These are phyloP conservation scores for Microcyclospora tardicrescens DNA, from an alignment of 2,329 filamentous ascomycete genomes.

Conservation along the genomic window DNA sequence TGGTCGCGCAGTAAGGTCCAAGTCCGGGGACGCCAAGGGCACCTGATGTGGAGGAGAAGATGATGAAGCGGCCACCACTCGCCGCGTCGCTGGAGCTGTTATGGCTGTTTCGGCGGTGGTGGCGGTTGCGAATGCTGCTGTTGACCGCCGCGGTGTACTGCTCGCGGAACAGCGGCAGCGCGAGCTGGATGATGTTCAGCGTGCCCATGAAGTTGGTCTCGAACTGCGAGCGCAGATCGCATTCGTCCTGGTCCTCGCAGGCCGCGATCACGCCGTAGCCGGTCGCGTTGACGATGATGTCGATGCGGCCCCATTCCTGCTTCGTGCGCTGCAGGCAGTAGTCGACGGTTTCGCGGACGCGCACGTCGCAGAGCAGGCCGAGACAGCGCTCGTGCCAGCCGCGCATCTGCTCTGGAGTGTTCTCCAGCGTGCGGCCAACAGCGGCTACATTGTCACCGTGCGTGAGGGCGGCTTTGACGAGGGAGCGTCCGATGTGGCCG, in stretches of 20 bases:
- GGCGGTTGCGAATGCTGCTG: conserved; percentile 22
- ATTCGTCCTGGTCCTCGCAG: conserved; percentile 92
- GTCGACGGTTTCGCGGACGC: conserved; percentile 64
- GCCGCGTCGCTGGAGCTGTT: conserved; percentile 7
- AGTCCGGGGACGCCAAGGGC: conserved; percentile 87
- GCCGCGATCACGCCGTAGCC: conserved; percentile 92
- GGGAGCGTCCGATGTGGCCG: conserved; percentile 88
- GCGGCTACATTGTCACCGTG: conserved; percentile 76
- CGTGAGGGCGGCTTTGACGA: conserved; percentile 68
- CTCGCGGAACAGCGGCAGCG: conserved; percentile 73
- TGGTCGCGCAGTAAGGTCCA: conserved; percentile 90
- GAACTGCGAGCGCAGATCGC: conserved; percentile 90
- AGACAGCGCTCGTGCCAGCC: conserved; percentile 60
- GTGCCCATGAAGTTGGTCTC: conserved; percentile 97
- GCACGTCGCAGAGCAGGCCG: conserved; percentile 78
- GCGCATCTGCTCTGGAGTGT: conserved; percentile 57
- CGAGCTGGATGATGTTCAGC: conserved; percentile 80
- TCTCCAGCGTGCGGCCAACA: conserved; percentile 73
- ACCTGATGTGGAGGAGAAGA: conserved; percentile 86
- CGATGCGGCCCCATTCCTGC: conserved; percentile 58
- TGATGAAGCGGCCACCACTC: conserved; percentile 63
- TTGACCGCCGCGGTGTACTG: conserved; percentile 26
- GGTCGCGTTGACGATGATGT: conserved; percentile 75
- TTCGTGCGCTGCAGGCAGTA: conserved; percentile 58
- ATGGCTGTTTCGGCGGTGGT: background rate